phyloP scores from a whole-genome alignment of 129 eudicot species.

The Deinandra increscens region DNA sequence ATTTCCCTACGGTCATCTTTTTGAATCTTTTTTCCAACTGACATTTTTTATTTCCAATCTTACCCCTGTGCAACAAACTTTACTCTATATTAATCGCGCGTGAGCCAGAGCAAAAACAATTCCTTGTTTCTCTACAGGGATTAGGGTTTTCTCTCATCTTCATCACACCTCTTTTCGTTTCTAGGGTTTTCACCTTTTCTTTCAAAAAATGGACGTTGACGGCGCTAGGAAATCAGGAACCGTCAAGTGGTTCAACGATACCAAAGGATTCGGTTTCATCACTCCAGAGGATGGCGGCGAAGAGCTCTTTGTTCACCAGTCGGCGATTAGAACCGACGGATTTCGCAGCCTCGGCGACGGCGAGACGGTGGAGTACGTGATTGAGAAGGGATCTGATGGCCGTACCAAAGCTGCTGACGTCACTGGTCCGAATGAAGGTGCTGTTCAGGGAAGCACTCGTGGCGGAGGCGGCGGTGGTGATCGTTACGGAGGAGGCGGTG shows the following conservation, averaged over 20 bases:
- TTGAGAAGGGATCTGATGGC: conserved; percentile 58
- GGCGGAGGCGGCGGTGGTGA: conserved; percentile 38
- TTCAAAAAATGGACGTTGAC: conserved; percentile 36
- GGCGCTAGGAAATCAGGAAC: conserved; percentile 53
- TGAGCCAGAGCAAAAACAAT: conserved; percentile 6
- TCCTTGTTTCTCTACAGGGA: conserved; percentile 18
- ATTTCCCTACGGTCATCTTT: not conserved
- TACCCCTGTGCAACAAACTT: conserved; percentile 26
- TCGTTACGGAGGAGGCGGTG: conserved; percentile 31
- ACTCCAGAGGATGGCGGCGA: conserved; percentile 77
- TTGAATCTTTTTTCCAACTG: not conserved
- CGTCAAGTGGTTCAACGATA: conserved; percentile 87
- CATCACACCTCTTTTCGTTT: not conserved
- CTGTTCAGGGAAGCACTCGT: conserved; percentile 65
- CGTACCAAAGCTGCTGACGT: conserved; percentile 80
- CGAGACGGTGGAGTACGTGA: conserved; percentile 55
- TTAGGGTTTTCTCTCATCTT: conserved; percentile 32
- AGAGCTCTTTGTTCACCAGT: conserved; percentile 77
- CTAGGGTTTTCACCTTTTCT: conserved; percentile 21
- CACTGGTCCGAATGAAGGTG: conserved; percentile 62
- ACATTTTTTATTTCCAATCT: conserved; percentile 8
- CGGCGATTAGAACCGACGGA: conserved; percentile 67
- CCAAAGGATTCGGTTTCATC: conserved; percentile 78
- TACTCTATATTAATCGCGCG: conserved; percentile 26
- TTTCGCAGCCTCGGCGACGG: conserved; percentile 77